Evolutionary conservation across 2,329 filamentous ascomycete genomes (phyloP).

Genomic region (Thielaviopsis musarum): DNA sequence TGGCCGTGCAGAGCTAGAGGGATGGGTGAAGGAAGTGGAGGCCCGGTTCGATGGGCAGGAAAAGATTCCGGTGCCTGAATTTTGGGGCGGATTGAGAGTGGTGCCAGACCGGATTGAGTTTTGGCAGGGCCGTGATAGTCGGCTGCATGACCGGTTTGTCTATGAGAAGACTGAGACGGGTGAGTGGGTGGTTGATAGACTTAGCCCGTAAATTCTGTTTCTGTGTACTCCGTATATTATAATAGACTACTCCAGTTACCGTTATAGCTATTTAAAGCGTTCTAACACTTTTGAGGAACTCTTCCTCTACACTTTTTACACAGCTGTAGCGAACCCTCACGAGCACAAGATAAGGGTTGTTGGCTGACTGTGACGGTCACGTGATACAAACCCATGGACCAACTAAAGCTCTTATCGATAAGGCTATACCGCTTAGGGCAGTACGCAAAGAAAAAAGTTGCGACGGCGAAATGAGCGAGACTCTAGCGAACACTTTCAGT

Average conservation of each 20-base stretch:
- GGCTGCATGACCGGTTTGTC: conserved; percentile 84
- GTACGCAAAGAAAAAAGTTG: conserved; percentile 5
- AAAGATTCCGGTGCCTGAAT: conserved; percentile 74
- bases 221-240: too few species aligned
- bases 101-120: conserved; percentile 83
- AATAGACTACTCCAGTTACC: too few species aligned
- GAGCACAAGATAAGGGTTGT: too few species aligned
- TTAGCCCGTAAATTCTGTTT: conserved; percentile 43
- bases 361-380: too few species aligned
- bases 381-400: too few species aligned
- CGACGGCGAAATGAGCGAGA: background rate
- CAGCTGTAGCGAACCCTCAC: too few species aligned
- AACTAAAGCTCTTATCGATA: conserved; percentile 7
- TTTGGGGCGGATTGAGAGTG: conserved; percentile 85
- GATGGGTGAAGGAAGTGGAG: conserved; percentile 62
- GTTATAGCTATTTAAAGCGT: too few species aligned
- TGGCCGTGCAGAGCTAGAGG: conserved; percentile 57
- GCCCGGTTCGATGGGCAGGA: conserved; percentile 57
- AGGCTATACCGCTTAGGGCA: conserved; percentile 8
- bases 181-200: conserved; percentile 51
- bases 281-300: background rate
- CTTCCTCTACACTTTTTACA: background rate
- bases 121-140: conserved; percentile 81
- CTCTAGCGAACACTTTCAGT: conserved; percentile 2
- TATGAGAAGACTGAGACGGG: conserved; percentile 35